phyloP scores from a whole-genome alignment of 371 early-diverging fungal species.

The Rhizopus sp. region DNA sequence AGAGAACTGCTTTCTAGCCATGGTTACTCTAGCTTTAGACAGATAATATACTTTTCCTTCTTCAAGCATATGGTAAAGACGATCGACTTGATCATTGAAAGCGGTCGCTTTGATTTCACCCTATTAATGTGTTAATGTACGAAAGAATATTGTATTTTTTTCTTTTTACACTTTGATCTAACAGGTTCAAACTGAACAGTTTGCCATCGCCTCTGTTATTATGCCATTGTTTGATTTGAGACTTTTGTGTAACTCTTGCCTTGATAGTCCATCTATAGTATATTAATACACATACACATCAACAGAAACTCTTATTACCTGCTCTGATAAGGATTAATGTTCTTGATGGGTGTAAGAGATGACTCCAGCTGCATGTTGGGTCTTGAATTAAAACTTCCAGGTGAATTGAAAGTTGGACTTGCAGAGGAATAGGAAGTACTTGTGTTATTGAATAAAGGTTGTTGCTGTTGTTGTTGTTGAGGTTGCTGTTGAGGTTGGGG shows the following conservation, averaged over 20 bases:
- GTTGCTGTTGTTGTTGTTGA: slow-evolving; percentile 3
- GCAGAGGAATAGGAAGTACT: slow-evolving; percentile 18
- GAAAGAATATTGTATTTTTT: not conserved
- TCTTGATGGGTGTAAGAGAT: slow-evolving; percentile 55
- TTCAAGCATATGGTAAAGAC: slow-evolving; percentile 72
- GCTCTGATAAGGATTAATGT: slow-evolving; percentile 79
- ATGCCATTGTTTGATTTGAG: slow-evolving; percentile 79
- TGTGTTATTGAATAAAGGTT: slow-evolving; percentile 33
- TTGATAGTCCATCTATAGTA: slow-evolving; percentile 83
- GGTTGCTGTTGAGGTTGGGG: no score
- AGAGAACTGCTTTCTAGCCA: slow-evolving; percentile 87
- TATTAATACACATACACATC: not conserved
- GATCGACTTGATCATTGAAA: slow-evolving; percentile 84
- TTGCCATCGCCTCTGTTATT: slow-evolving; percentile 84
- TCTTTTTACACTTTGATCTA: slow-evolving; percentile 77
- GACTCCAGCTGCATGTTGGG: slow-evolving; percentile 54
- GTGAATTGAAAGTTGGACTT: slow-evolving; percentile 20
- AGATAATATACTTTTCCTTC: slow-evolving; percentile 86
- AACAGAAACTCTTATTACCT: slow-evolving; percentile 37
- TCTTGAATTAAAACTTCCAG: slow-evolving; percentile 50
- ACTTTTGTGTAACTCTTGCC: slow-evolving; percentile 85
- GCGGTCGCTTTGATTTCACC: slow-evolving; percentile 92
- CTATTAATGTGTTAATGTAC: slow-evolving; percentile 20
- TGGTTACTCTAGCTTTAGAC: slow-evolving; percentile 78
- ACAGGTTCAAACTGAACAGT: slow-evolving; percentile 85